Percentiles rank a stretch among this genome's conserved stretches.
These are phyloP conservation scores for Royoungia palumana DNA, from an alignment of 768 basidiomycete species.

Conservation along the genomic window DNA sequence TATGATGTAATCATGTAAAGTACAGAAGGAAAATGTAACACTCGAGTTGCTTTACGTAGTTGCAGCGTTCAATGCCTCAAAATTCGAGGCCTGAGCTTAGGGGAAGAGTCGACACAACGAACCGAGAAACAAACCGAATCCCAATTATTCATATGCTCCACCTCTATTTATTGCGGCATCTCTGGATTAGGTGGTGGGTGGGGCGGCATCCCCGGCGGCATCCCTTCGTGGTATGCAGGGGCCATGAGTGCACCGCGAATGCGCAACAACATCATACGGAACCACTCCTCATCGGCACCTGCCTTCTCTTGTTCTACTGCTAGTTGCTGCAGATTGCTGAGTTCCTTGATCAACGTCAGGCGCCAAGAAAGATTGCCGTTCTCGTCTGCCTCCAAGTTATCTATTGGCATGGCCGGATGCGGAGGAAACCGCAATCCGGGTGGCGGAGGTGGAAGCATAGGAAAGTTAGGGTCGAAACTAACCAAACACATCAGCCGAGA, in stretches of 20 bases:
- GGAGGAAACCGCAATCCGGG: slow-evolving; percentile 62
- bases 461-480: slow-evolving; percentile 74
- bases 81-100: background rate
- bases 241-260: slow-evolving; percentile 70
- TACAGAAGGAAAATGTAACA: background rate
- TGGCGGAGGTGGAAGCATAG: slow-evolving; percentile 52
- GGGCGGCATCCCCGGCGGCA: slow-evolving; percentile 37
- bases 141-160: background rate
- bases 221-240: slow-evolving; percentile 35
- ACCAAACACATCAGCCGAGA: slow-evolving; percentile 10
- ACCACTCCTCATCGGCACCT: slow-evolving; percentile 81
- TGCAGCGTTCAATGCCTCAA: background rate
- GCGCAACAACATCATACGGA: slow-evolving; percentile 79
- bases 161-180: slow-evolving; percentile 24
- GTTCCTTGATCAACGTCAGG: slow-evolving; percentile 75
- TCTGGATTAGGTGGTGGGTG: slow-evolving; percentile 35
- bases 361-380: slow-evolving; percentile 81
- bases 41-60: too few relatives aligned
- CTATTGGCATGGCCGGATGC: slow-evolving; percentile 55
- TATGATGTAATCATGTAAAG: slow-evolving; percentile 4
- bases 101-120: slow-evolving; percentile 2
- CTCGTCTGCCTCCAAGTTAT: slow-evolving; percentile 74
- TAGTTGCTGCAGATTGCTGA: slow-evolving; percentile 69
- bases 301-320: slow-evolving; percentile 80
- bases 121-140: background rate